These are phyloP conservation scores for Aschersonia sp. DNA, from an alignment of 2,329 filamentous ascomycete genomes.

Conservation along the genomic window DNA sequence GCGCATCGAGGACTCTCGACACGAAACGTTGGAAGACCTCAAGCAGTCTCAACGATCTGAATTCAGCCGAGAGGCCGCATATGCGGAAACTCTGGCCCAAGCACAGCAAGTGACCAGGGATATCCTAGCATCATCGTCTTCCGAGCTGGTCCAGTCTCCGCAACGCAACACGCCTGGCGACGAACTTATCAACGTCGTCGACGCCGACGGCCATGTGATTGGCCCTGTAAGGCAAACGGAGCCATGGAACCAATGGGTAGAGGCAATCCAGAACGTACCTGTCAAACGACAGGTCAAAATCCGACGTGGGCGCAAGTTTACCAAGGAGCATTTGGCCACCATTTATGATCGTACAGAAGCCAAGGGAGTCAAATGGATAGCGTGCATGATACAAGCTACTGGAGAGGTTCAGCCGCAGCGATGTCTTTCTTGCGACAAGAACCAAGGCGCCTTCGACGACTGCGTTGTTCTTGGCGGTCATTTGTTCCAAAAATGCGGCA, in stretches of 20 bases:
- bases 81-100: slow-evolving; percentile 2
- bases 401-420: slow-evolving; percentile 24
- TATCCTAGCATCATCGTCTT: slow-evolving; percentile 1
- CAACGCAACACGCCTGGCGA: slow-evolving; percentile 3
- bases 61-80: neutral
- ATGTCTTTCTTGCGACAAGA: slow-evolving; percentile 26
- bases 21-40: slow-evolving; percentile 2
- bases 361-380: slow-evolving; percentile 30
- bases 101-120: slow-evolving; percentile 1
- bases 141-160: neutral
- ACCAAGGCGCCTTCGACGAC: slow-evolving; percentile 27
- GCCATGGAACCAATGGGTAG: slow-evolving; percentile 24
- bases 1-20: slow-evolving; percentile 6
- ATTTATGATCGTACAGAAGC: slow-evolving; percentile 27
- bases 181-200: slow-evolving; percentile 19
- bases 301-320: slow-evolving; percentile 26
- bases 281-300: slow-evolving; percentile 25
- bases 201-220: slow-evolving; percentile 21
- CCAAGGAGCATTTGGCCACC: slow-evolving; percentile 19
- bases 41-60: neutral
- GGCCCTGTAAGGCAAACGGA: slow-evolving; percentile 21
- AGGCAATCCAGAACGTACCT: slow-evolving; percentile 20
- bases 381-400: slow-evolving; percentile 35
- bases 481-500: slow-evolving; percentile 32
- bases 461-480: slow-evolving; percentile 28